Base-by-base conservation (phyloP, 2,329 filamentous ascomycete species). In the Alternaria burnsii region DNA sequence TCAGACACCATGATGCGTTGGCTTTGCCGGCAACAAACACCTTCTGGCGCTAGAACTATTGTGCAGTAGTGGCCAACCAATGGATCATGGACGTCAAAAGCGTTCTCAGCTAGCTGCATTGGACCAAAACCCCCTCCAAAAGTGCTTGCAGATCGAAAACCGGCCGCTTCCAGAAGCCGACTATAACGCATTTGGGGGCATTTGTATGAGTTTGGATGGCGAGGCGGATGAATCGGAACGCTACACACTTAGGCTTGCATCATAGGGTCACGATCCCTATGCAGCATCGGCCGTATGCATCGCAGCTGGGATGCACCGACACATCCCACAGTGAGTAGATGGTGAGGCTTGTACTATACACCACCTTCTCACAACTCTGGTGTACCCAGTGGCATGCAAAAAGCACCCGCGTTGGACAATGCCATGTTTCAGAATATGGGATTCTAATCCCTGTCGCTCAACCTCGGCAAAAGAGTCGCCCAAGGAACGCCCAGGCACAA, bases 401-500 rank as follows among this genome's bases (percentile, higher is more conserved):
- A 1, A 3, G 18, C 4, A 32, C 18, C 18, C 32, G n/a, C n/a
- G 26, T 58, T 16, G 22, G 22, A 46, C 14, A 57, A 28, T 32
- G 28, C 54, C 56, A 36, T 38, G 44, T 43, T n/a, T 30, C 52
- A 44, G 24, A 7, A 12, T 44, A 50, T 51, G 44, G 52, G n/a
- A 55, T 32, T 44, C 22, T 16, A 5, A 51, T 55, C 44, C 52
- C 30, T 44, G 52, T 43, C 28, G 30, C 28, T 18, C 38, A 20
- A 46, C 38, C 51, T 50, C 46, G 53, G 53, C 58, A 57, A 22
- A 5, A 2, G 30, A 34, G 46, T 48, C 30, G 46, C 46, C 30
- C 42, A 38, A 28, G 24, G 30, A 43, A 55, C 51, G 56, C 56
- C 56, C 51, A 55, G 56, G 56, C 52, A 59, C 56, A 30, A 11